These are phyloP conservation scores for Rhododendron ferrugineum DNA, from an alignment of 148 eudicot genomes.

Conservation along the genomic window DNA sequence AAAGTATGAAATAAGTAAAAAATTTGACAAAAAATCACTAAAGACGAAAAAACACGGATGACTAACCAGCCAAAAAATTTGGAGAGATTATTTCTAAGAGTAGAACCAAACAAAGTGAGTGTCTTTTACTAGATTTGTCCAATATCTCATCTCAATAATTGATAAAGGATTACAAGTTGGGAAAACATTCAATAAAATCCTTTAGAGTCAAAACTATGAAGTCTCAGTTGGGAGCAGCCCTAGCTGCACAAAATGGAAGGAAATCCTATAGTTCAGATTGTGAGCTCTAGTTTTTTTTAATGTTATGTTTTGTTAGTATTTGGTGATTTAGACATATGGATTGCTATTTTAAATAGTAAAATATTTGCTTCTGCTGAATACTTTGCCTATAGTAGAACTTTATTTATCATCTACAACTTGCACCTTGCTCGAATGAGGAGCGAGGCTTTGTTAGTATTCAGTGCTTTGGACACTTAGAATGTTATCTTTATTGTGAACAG, in stretches of 20 bases:
- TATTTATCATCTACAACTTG: too few relatives aligned
- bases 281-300: not conserved
- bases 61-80: too few relatives aligned
- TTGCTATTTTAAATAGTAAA: not conserved
- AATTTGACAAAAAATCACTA: too few relatives aligned
- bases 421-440: too few relatives aligned
- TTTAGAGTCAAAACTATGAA: not conserved
- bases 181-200: not conserved
- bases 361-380: not conserved
- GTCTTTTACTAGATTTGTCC: not conserved
- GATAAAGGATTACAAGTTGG: not conserved
- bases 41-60: too few relatives aligned
- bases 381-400: not conserved
- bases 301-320: not conserved
- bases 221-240: not conserved
- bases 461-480: too few relatives aligned
- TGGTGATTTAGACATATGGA: not conserved
- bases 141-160: not conserved
- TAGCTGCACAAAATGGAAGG: not conserved
- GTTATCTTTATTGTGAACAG: too few relatives aligned
- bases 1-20: too few relatives aligned
- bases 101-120: too few relatives aligned
- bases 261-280: not conserved
- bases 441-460: too few relatives aligned
- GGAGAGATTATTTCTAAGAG: too few relatives aligned